Percentiles rank a stretch among this genome's conserved stretches.
These are phyloP conservation scores for Penicillium hesseltinei DNA, from an alignment of 2,329 filamentous ascomycete genomes.

Conservation along the genomic window DNA sequence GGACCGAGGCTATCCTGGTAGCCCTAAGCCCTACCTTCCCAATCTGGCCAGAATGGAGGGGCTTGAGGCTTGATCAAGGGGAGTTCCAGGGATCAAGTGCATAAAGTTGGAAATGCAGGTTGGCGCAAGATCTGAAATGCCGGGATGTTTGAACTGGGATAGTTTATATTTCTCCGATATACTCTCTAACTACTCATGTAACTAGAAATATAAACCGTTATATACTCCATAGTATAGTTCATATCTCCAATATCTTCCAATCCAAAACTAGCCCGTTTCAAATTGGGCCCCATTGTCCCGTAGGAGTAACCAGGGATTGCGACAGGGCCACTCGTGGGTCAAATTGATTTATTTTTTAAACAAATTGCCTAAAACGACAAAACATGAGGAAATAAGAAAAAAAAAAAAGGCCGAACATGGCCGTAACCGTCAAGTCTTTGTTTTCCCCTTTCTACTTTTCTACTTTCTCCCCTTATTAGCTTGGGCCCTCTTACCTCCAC, in stretches of 20 bases:
- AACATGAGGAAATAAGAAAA: conserved; percentile 1
- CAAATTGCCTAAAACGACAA: conserved; percentile 1
- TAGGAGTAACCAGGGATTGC: conserved; percentile 5
- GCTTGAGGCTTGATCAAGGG: neutral
- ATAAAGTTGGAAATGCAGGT: neutral
- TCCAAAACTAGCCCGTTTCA: conserved; percentile 3
- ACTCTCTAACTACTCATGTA: neutral
- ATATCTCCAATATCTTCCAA: neutral
- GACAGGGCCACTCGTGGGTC: conserved; percentile 9
- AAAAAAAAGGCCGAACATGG: neutral
- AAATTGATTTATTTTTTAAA: neutral
- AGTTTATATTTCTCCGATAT: neutral
- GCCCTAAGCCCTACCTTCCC: conserved; percentile 29
- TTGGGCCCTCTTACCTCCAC: conserved; percentile 7
- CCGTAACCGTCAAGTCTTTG: neutral
- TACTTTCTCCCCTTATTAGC: neutral
- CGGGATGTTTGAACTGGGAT: neutral
- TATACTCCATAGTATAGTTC: neutral
- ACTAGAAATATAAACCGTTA: neutral
- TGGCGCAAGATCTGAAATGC: neutral
- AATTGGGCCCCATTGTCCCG: neutral
- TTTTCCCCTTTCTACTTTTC: neutral
- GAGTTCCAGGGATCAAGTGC: neutral
- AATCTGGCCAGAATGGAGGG: neutral
- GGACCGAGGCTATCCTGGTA: conserved; percentile 6